phyloP scores from a whole-genome alignment of 768 basidiomycete species.

The Collybia mongolica region DNA sequence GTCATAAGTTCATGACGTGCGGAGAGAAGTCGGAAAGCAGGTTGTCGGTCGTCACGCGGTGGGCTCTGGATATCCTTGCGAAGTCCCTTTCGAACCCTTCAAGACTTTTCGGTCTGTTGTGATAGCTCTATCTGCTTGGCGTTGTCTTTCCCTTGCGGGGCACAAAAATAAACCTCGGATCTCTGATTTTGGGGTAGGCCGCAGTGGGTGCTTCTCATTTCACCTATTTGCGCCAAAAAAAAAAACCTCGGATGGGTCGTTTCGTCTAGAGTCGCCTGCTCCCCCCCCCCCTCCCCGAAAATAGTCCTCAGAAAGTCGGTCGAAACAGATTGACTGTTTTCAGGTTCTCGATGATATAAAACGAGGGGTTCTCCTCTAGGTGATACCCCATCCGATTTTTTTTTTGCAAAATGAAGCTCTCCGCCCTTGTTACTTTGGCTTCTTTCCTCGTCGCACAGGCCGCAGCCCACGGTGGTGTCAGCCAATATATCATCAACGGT shows the following conservation, averaged over 20 bases:
- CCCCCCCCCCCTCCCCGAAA: conserved; percentile 6
- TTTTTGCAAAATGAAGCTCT: conserved; percentile 5
- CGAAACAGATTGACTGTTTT: neutral
- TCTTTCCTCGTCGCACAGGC: conserved; percentile 28
- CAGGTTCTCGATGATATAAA: conserved; percentile 7
- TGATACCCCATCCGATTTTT: neutral
- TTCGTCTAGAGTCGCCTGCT: neutral
- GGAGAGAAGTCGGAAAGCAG: conserved; percentile 6
- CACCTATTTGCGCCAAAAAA: conserved; percentile 2
- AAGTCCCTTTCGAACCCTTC: too few relatives aligned
- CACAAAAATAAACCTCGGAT: conserved; percentile 1
- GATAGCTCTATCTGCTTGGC: neutral
- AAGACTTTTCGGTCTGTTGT: too few relatives aligned
- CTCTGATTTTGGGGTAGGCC: too few relatives aligned
- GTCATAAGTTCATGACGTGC: neutral
- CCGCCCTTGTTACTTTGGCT: conserved; percentile 23
- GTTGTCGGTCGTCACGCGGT: conserved; percentile 6
- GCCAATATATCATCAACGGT: conserved; percentile 32
- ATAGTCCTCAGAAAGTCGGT: conserved; percentile 16
- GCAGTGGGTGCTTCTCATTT: neutral
- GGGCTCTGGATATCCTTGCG: neutral
- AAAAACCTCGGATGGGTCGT: conserved; percentile 12
- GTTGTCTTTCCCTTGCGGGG: neutral
- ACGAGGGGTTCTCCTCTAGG: neutral
- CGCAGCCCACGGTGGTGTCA: conserved; percentile 36